These are phyloP conservation scores for Berkeleyomyces rouxiae DNA, from an alignment of 2,329 filamentous ascomycete genomes.

Conservation along the genomic window DNA sequence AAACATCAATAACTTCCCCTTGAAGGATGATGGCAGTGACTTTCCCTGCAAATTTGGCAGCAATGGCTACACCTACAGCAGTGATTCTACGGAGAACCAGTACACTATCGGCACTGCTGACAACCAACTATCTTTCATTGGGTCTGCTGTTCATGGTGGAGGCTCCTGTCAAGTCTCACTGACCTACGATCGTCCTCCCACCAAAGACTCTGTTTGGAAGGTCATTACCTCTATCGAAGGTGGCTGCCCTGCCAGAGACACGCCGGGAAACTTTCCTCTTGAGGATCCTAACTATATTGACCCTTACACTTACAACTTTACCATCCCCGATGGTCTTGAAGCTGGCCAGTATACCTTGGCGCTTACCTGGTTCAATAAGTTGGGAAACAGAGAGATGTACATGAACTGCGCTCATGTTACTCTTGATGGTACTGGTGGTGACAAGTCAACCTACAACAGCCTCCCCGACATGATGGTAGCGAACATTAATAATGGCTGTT, in stretches of 20 bases:
- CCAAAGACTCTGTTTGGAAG: slow-evolving; percentile 55
- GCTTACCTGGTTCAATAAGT: slow-evolving; percentile 89
- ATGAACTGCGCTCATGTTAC: slow-evolving; percentile 81
- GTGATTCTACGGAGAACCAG: slow-evolving; percentile 28
- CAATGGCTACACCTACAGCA: slow-evolving; percentile 16
- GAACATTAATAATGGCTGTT: slow-evolving; percentile 43
- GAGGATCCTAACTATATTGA: slow-evolving; percentile 27
- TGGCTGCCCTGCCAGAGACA: slow-evolving; percentile 54
- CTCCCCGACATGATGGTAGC: slow-evolving; percentile 59
- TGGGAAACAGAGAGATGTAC: slow-evolving; percentile 92
- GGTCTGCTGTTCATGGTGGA: slow-evolving; percentile 68
- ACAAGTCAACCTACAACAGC: slow-evolving; percentile 34
- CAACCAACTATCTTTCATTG: slow-evolving; percentile 48
- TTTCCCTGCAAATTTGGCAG: slow-evolving; percentile 69
- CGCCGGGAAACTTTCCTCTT: slow-evolving; percentile 37
- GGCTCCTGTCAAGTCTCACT: slow-evolving; percentile 83
- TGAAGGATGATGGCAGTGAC: slow-evolving; percentile 41
- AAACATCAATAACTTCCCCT: slow-evolving; percentile 41
- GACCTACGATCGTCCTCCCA: slow-evolving; percentile 58
- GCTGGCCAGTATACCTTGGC: slow-evolving; percentile 65
- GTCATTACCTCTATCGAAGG: slow-evolving; percentile 81
- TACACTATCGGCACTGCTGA: slow-evolving; percentile 44
- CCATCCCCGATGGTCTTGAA: slow-evolving; percentile 53
- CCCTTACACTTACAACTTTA: slow-evolving; percentile 49
- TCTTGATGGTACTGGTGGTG: slow-evolving; percentile 38